These are phyloP conservation scores for Phytopythium aichiense DNA, from an alignment of 352 stramenopile genomes.

Conservation along the genomic window DNA sequence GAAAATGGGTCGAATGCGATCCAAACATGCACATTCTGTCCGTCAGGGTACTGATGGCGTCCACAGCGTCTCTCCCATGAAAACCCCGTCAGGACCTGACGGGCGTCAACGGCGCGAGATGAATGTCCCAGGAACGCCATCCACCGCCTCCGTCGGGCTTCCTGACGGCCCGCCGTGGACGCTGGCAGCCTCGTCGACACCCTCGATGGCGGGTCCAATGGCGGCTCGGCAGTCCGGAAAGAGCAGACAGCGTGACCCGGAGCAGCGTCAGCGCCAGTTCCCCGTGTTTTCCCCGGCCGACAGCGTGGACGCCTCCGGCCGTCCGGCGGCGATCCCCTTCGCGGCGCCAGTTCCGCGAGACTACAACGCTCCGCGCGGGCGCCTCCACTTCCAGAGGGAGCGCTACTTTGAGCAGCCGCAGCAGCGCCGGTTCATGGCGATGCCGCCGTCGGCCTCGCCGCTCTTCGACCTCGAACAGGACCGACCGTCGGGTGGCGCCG, in stretches of 20 bases:
- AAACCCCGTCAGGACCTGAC: not conserved
- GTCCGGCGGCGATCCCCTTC: not conserved
- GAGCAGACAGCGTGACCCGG: not conserved
- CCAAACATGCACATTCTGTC: not conserved
- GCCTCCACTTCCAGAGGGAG: not conserved
- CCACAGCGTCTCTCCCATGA: too few species aligned
- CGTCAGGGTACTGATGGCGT: not conserved
- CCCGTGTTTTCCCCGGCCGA: not conserved
- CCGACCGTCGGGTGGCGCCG: not conserved
- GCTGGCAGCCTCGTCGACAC: too few species aligned
- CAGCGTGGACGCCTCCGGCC: not conserved
- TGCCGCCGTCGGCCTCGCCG: slow-evolving; percentile 2
- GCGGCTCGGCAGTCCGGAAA: not conserved
- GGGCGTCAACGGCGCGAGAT: not conserved
- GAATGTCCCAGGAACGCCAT: not conserved
- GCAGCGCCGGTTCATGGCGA: not conserved
- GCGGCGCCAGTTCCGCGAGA: slow-evolving; percentile 3
- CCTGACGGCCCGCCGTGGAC: too few species aligned
- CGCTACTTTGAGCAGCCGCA: not conserved
- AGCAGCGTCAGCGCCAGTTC: not conserved
- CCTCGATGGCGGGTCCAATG: too few species aligned
- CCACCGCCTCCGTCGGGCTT: not conserved
- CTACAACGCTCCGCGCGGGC: not conserved
- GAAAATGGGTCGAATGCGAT: not conserved
- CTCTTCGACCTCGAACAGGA: not conserved